Base-by-base conservation (phyloP, 192 early-diverging fungal species). In the Coemansia sp. region DNA sequence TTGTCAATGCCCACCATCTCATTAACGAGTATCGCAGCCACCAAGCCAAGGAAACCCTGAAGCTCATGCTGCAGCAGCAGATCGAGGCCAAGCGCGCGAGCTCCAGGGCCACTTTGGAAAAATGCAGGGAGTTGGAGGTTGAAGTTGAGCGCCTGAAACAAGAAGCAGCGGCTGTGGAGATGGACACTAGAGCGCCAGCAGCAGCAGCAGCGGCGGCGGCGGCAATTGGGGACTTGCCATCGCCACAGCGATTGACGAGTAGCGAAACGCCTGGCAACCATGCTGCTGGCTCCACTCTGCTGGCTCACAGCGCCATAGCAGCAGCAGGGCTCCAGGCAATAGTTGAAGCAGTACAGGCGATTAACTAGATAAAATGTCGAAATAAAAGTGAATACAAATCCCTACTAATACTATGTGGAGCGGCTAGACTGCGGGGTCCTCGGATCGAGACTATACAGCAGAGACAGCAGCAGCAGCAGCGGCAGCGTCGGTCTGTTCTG, bases 1-100 rank as follows among this genome's bases (percentile, higher is more conserved):
- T 94, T 32, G 85, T 91, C 62, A 93, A 94, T 62, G 89, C 90
- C 76, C 91, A 94, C 77, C 91, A 93, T 67, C 82, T 94, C 35
- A 76, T 94, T 15, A 93, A 94, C 75, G 90, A 91, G 64, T 93
- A 91, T 60, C 85, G 93, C 24, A 86, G 87, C 54, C 92, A 93
- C 71, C 93, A 92, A 72, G 90, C 89, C 75, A 70, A 89, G 64
- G 89, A 92, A 59, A 88, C 89, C 1, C 68, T 92, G 22, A 75
- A 83, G 47, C 74, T 90, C 15, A 84, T 91, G 77, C 83, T 92
- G 78, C 84, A 84, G 31, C 78, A 88, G 37, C 91, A 92, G 74
- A 70, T 91, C n/a, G 73, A 84, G 11, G 53, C 65, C 54, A 72
- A 76, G 39, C 66, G 70, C 12, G 70, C 46, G 42, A 56, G 68